Evolutionary conservation across 768 basidiomycete species (phyloP), one percentile per base, ranked within the genome.

Genomic region (Lepiota brunneoincarnata): DNA sequence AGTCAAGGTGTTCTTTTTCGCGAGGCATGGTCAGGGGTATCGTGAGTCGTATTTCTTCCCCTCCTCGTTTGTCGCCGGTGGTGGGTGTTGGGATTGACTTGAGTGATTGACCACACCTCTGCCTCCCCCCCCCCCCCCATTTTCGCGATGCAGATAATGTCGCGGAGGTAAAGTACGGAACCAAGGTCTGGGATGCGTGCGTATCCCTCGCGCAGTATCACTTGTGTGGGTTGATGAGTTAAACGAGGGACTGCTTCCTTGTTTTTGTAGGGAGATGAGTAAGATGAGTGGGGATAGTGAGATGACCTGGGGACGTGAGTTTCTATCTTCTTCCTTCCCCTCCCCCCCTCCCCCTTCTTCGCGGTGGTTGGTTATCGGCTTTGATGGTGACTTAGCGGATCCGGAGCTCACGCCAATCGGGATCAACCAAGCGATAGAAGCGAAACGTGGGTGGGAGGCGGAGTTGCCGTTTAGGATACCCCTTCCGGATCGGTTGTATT

Each of bases 221-320:
- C 15, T 31, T 7, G 10, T 45, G 18, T 11, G 17, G 24, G 9
- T 18, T 35, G 2, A 12, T 24, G 34, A 28, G 38, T 56, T 11
- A 24, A 2, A 35, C 23, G 11, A 35, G 6, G 14, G 20, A 14
- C 12, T 43, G n/a, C n/a, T n/a, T n/a, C n/a, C n/a, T n/a, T n/a
- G n/a, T 36, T 34, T 31, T 26, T 15, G n/a, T 50, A 88, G 87
- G 11, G 64, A 84, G 59, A 89, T 81, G 81, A 76, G 85, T 4
- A 83, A 76, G 60, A 63, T 83, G 11, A 67, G 86, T 43, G 83
- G 83, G 0, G 86, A 92, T 57, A 84, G 72, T 14, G 77, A 86
- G 48, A 68, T 89, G 2, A 69, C 68, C 1, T 92, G 89, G 89
- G 90, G 90, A 21, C 89, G 86, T 87, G 61, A 58, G 86, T 80